Conservation (phyloP, 2,329 filamentous ascomycete genomes). For the Arthrobotrys conoides region DNA sequence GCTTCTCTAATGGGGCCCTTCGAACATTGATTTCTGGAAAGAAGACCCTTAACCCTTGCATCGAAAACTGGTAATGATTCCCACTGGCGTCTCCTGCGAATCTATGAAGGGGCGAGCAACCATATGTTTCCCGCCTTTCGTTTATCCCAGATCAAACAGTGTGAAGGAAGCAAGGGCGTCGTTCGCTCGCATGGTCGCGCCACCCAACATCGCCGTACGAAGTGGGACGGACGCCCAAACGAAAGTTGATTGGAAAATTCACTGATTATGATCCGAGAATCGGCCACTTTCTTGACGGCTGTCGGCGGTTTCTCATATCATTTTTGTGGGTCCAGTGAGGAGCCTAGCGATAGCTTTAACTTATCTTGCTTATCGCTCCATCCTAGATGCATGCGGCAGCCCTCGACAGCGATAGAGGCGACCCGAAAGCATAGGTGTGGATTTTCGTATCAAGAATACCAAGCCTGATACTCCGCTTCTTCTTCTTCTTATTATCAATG, state of each 20-base stretch:
- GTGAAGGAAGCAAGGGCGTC: conserved; percentile 38
- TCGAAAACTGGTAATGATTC: conserved; percentile 34
- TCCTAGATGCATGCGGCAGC: conserved; percentile 31
- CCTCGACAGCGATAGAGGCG: conserved; percentile 23
- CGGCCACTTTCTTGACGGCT: conserved; percentile 31
- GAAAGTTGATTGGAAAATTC: conserved; percentile 17
- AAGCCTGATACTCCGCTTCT: conserved; percentile 19
- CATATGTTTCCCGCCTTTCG: conserved; percentile 26
- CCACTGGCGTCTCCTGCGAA: conserved; percentile 13
- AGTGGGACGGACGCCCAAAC: conserved; percentile 3
- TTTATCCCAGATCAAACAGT: conserved; percentile 22
- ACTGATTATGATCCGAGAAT: conserved; percentile 39
- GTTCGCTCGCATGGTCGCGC: conserved; percentile 30
- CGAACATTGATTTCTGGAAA: conserved; percentile 24
- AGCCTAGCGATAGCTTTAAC: conserved; percentile 24
- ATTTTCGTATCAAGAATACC: conserved; percentile 43
- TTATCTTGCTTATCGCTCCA: conserved; percentile 43
- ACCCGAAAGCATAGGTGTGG: conserved; percentile 3
- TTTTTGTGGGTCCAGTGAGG: conserved; percentile 8
- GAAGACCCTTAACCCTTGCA: conserved; percentile 39
- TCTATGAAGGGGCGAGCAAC: conserved; percentile 24
- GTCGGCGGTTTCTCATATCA: conserved; percentile 42
- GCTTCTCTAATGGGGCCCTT: conserved; percentile 23
- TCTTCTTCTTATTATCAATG: conserved; percentile 40
- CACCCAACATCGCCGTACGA: conserved; percentile 43